A percentile compares a stretch with the other conserved stretches of the same genome.
These are phyloP conservation scores for Eucalyptus marginata DNA, from an alignment of 345 rosid species.

Conservation along the genomic window DNA sequence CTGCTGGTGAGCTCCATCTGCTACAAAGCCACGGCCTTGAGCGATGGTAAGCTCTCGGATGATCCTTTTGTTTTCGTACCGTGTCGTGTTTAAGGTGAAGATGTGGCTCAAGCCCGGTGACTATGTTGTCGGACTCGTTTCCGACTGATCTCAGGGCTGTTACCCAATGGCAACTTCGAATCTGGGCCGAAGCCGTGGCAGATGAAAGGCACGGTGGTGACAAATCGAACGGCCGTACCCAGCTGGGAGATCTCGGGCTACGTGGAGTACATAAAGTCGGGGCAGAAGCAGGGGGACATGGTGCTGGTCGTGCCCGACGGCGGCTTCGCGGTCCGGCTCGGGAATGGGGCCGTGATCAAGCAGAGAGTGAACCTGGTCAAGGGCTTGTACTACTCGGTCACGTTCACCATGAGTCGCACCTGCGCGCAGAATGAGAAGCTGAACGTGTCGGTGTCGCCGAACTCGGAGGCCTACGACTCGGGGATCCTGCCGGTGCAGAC, in stretches of 20 bases:
- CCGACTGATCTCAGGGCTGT: conserved; percentile 32
- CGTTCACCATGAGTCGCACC: conserved; percentile 64
- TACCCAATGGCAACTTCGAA: conserved; percentile 75
- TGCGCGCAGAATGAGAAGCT: conserved; percentile 71
- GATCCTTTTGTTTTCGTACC: not conserved
- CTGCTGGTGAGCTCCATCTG: not conserved
- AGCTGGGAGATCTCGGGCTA: conserved; percentile 58
- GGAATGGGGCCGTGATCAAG: conserved; percentile 59
- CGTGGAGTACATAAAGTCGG: conserved; percentile 78
- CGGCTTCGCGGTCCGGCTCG: conserved; percentile 44
- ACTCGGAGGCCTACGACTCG: conserved; percentile 15
- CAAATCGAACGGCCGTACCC: conserved; percentile 30
- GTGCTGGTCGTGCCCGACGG: conserved; percentile 64
- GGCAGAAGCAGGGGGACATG: conserved; percentile 80
- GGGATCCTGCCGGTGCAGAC: conserved; percentile 73
- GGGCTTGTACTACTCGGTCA: conserved; percentile 38
- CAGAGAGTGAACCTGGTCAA: conserved; percentile 30
- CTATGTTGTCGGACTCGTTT: not conserved
- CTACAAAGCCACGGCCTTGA: not conserved
- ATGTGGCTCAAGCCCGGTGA: not conserved
- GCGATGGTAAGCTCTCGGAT: not conserved
- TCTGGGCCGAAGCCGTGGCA: conserved; percentile 39
- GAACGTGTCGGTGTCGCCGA: conserved; percentile 56
- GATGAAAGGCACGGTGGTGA: conserved; percentile 40
- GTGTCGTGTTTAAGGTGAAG: not conserved